Percentiles rank a stretch among this genome's conserved stretches.
phyloP scores from a whole-genome alignment of 2,329 filamentous ascomycete species.

The Ascocoryne sarcoides region DNA sequence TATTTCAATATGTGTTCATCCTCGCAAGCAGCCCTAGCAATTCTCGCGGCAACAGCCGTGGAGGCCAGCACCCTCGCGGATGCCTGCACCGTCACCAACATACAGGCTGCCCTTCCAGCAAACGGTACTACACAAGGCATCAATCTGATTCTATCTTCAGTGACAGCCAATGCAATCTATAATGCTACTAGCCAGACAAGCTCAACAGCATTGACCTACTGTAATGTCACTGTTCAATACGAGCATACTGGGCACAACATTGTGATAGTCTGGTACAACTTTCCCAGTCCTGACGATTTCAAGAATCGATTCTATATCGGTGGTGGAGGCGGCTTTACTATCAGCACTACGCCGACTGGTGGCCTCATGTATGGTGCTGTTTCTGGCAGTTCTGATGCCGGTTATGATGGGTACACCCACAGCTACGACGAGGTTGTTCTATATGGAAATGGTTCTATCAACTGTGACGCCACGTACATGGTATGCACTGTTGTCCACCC shows the following conservation, averaged over 20 bases:
- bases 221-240: slow-evolving; percentile 27
- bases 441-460: slow-evolving; percentile 40
- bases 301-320: slow-evolving; percentile 37
- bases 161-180: slow-evolving; percentile 33
- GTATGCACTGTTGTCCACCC: not conserved
- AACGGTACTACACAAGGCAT: slow-evolving; percentile 36
- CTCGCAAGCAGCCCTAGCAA: not conserved
- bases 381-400: slow-evolving; percentile 34
- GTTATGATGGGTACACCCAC: slow-evolving; percentile 35
- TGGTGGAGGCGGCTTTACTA: slow-evolving; percentile 36
- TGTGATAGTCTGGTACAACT: slow-evolving; percentile 29
- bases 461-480: slow-evolving; percentile 41
- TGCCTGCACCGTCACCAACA: slow-evolving; percentile 35
- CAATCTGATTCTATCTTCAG: slow-evolving; percentile 32
- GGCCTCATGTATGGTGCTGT: slow-evolving; percentile 35
- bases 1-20: not conserved
- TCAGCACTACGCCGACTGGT: slow-evolving; percentile 31
- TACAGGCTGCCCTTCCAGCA: slow-evolving; percentile 34
- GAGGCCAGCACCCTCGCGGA: slow-evolving; percentile 25
- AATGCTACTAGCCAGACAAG: slow-evolving; percentile 27
- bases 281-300: slow-evolving; percentile 32
- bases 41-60: not conserved
- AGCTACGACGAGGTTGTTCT: slow-evolving; percentile 33
- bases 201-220: slow-evolving; percentile 24
- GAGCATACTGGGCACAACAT: slow-evolving; percentile 23